Evolutionary conservation across 768 basidiomycete species (phyloP).

Genomic region (Russula sp.): DNA sequence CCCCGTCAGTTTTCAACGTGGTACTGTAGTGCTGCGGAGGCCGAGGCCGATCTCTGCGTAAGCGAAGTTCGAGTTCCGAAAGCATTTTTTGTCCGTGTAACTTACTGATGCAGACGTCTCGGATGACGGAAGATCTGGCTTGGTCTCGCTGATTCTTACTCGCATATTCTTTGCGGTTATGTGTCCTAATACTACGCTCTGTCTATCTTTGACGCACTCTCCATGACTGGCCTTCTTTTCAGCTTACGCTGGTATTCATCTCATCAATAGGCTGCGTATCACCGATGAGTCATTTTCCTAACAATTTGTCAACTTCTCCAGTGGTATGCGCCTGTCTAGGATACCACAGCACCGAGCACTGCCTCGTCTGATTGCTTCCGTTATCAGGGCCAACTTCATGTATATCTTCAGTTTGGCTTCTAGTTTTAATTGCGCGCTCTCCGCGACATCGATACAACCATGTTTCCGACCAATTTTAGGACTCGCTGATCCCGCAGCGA

Average conservation of each 20-base stretch:
- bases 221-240: background rate
- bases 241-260: background rate
- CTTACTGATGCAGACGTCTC: no score
- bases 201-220: background rate
- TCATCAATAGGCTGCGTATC: background rate
- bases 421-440: conserved; percentile 12
- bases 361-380: background rate
- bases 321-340: background rate
- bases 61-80: background rate
- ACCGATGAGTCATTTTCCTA: background rate
- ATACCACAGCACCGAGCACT: background rate
- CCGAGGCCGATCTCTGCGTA: background rate
- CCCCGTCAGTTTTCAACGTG: background rate
- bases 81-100: no score
- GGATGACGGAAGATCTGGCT: no score
- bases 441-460: conserved; percentile 4
- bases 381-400: conserved; percentile 1
- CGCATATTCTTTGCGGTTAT: background rate
- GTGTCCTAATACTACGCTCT: background rate
- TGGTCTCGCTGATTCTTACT: background rate
- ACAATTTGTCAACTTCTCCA: background rate
- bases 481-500: background rate
- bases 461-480: conserved; percentile 1
- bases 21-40: background rate
- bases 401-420: conserved; percentile 11